Percentiles rank a stretch among this genome's conserved stretches.
phyloP scores from a whole-genome alignment of 1,284 basidiomycete genomes.

The Athelia sp. region DNA sequence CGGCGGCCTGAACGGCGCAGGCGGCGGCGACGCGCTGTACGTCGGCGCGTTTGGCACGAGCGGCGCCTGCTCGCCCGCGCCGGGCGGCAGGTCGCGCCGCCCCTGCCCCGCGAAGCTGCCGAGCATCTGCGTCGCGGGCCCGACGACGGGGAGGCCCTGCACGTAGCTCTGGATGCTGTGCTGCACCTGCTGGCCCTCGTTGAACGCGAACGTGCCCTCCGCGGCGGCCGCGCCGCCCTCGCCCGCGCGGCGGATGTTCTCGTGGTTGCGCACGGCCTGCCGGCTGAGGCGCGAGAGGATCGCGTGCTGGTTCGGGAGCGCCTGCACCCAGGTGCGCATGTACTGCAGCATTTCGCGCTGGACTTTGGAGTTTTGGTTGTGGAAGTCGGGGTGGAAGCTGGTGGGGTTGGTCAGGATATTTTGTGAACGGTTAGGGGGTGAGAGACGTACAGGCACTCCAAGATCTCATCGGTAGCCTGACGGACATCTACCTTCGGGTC shows the following conservation, averaged over 20 bases:
- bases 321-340: slow-evolving; percentile 58
- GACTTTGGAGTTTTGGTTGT: slow-evolving; percentile 60
- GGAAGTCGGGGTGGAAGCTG: slow-evolving; percentile 86
- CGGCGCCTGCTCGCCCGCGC: too few species aligned
- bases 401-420: background rate
- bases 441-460: slow-evolving; percentile 65
- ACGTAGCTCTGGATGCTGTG: slow-evolving; percentile 40
- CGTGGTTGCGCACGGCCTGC: slow-evolving; percentile 64
- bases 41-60: background rate
- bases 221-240: slow-evolving; percentile 43
- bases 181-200: slow-evolving; percentile 44
- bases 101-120: slow-evolving; percentile 15
- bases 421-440: background rate
- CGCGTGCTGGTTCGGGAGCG: slow-evolving; percentile 47
- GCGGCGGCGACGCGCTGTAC: background rate
- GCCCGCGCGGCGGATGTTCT: slow-evolving; percentile 62
- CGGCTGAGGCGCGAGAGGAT: slow-evolving; percentile 60
- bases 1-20: background rate
- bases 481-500: slow-evolving; percentile 58
- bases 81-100: slow-evolving; percentile 7
- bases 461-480: slow-evolving; percentile 60
- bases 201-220: slow-evolving; percentile 41
- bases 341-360: slow-evolving; percentile 77
- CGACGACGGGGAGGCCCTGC: slow-evolving; percentile 44
- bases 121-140: slow-evolving; percentile 38